phyloP scores from a whole-genome alignment of 202 grass and related monocot genomes.

The Schoenoplectus triqueter region DNA sequence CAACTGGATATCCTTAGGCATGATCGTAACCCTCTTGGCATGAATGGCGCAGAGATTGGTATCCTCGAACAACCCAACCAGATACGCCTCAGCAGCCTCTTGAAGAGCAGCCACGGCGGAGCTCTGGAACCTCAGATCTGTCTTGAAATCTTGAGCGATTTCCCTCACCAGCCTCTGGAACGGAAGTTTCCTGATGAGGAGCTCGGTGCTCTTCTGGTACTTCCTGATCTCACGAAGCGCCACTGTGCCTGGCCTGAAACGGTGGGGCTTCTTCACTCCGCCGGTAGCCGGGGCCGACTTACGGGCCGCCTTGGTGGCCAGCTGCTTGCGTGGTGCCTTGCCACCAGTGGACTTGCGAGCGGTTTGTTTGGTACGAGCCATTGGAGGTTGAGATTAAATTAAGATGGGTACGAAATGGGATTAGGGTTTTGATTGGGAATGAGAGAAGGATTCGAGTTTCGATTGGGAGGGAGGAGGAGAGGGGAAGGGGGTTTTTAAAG shows the following conservation, averaged over 20 bases:
- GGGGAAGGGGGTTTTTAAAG: constrained; percentile 7
- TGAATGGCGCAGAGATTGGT: constrained; percentile 91
- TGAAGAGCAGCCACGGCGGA: constrained; percentile 75
- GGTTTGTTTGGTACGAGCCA: constrained; percentile 86
- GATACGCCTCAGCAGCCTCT: constrained; percentile 79
- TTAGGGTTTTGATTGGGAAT: background rate
- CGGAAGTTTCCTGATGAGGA: constrained; percentile 73
- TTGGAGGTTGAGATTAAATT: background rate
- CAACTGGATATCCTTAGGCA: constrained; percentile 90
- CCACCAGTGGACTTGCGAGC: constrained; percentile 81
- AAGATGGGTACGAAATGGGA: background rate
- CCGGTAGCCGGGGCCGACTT: constrained; percentile 73
- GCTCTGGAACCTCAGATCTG: constrained; percentile 82
- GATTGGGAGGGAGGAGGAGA: too few species aligned
- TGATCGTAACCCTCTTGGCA: constrained; percentile 91
- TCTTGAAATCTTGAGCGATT: constrained; percentile 84
- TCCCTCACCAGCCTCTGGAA: constrained; percentile 76
- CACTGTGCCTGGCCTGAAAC: constrained; percentile 76
- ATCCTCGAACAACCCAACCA: constrained; percentile 82
- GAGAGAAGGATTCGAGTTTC: background rate
- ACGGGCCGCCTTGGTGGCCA: constrained; percentile 73
- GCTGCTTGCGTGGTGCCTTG: constrained; percentile 75
- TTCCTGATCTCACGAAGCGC: constrained; percentile 77
- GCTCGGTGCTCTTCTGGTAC: constrained; percentile 87
- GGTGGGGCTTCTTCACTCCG: constrained; percentile 83